Evolutionary conservation across 2,329 filamentous ascomycete species (phyloP), one percentile per base, ranked within the genome.

Genomic region (Myriosclerotinia curreyana): DNA sequence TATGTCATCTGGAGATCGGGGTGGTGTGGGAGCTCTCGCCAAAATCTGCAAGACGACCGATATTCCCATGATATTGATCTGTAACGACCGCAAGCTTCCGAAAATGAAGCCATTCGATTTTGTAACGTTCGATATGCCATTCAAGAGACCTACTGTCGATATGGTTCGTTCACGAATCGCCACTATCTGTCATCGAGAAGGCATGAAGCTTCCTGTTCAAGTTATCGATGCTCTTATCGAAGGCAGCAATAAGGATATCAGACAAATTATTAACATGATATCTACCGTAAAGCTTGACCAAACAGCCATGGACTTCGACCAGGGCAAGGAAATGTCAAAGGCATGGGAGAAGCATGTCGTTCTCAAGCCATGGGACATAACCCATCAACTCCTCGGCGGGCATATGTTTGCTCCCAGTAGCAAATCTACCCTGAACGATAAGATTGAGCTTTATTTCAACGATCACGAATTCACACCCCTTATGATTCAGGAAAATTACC

Each of bases 51-150:
- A 91, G 79, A 97, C 96, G 81, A 95, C 93, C 0, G 87, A 95
- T 70, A 87, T 99, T 31, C 95, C 95, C 0, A 88, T 99, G 75
- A 98, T 99, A 70, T 83, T 99, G 62, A 98, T 99, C 71, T 99
- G 95, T 83, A 99, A 99, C 76, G 95, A 99, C 74, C 89, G 95
- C 70, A 87, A 84, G 69, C 79, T 93, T 67, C 95, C 90, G 38
- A 99, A 99, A 82, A 99, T 99, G 95, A 97, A 94, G 78, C 95
- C 95, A 0, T 99, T 99, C 74, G 93, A 98, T 74, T 85, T 86
- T 72, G 89, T 90, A 60, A 88, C 91, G 2, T 93, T 85, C 72
- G 93, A 98, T 69, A 79, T 99, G 68, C 86, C 87, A 51, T 99
- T 99, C 81, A 86, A 89, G 73, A 87, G 93, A 36, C 95, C 95